A percentile compares a stretch with the other conserved stretches of the same genome.
These are phyloP conservation scores for Suillus discolor DNA, from an alignment of 768 basidiomycete genomes.

Conservation along the genomic window DNA sequence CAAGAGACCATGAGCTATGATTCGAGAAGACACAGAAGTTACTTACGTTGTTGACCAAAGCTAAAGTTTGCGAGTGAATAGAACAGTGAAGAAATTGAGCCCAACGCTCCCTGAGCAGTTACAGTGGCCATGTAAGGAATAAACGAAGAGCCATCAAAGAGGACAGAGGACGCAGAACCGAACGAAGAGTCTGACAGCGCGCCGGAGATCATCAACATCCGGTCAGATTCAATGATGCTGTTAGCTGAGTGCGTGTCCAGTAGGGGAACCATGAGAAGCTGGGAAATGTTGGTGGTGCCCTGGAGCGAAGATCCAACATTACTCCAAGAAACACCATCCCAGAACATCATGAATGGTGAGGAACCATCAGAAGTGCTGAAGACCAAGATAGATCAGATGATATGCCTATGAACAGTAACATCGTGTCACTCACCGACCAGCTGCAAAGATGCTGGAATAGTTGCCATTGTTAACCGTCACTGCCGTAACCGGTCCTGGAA, in stretches of 20 bases:
- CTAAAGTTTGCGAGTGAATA: constrained; percentile 78
- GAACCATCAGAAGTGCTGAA: constrained; percentile 58
- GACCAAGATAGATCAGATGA: constrained; percentile 1
- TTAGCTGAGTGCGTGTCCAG: constrained; percentile 72
- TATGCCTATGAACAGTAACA: background rate
- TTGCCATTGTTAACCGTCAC: constrained; percentile 84
- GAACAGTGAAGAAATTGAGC: constrained; percentile 78
- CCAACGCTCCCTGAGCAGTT: constrained; percentile 64
- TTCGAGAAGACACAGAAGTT: constrained; percentile 5
- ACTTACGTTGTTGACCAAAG: constrained; percentile 71
- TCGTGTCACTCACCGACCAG: constrained; percentile 67
- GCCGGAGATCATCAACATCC: constrained; percentile 91
- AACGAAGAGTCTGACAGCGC: constrained; percentile 64
- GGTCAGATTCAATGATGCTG: constrained; percentile 76
- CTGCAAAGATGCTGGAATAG: constrained; percentile 83
- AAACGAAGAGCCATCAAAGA: constrained; percentile 84
- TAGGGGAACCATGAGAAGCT: constrained; percentile 89
- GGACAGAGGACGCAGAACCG: constrained; percentile 80
- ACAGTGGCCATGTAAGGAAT: constrained; percentile 82
- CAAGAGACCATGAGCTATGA: constrained; percentile 15
- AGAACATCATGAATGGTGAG: constrained; percentile 76
- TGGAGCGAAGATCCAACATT: constrained; percentile 60
- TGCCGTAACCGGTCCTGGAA: constrained; percentile 92
- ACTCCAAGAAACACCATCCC: constrained; percentile 83
- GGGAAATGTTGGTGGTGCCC: constrained; percentile 67